Evolutionary conservation across 2,329 filamentous ascomycete species (phyloP).

Genomic region (Celoporthe dispersa): DNA sequence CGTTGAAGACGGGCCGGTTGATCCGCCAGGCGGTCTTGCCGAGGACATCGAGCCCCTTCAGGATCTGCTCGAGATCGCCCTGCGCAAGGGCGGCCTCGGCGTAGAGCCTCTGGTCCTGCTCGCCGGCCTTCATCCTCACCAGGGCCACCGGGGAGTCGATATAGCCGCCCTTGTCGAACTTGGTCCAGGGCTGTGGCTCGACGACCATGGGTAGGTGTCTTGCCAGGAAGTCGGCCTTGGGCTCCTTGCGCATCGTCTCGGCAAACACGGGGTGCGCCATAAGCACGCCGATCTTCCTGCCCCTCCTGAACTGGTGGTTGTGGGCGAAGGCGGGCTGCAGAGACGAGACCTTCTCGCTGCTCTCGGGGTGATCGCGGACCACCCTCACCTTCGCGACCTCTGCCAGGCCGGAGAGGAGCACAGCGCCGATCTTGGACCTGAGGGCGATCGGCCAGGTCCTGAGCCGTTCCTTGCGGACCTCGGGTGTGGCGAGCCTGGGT

Average conservation of each 20-base stretch:
- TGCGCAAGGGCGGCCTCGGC: conserved; percentile 76
- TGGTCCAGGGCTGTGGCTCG: conserved; percentile 78
- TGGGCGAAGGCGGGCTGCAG: conserved; percentile 83
- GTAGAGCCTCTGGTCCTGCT: conserved; percentile 78
- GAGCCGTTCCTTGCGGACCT: conserved; percentile 17
- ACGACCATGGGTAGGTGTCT: conserved; percentile 92
- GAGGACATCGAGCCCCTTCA: conserved; percentile 81
- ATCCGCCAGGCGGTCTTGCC: conserved; percentile 87
- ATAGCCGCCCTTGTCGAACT: conserved; percentile 78
- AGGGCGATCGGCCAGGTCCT: conserved; percentile 53
- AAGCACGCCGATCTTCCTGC: conserved; percentile 76
- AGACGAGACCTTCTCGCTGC: conserved; percentile 64
- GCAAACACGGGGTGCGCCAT: conserved; percentile 69
- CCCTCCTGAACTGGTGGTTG: conserved; percentile 66
- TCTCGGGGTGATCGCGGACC: conserved; percentile 69
- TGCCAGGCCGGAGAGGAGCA: conserved; percentile 54
- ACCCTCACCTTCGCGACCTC: conserved; percentile 69
- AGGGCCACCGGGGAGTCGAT: conserved; percentile 69
- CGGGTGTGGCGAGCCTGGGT: conserved; percentile 10
- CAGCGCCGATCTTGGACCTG: conserved; percentile 55
- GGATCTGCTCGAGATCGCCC: conserved; percentile 79
- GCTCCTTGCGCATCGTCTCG: conserved; percentile 73
- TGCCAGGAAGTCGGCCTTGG: conserved; percentile 73
- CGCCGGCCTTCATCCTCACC: conserved; percentile 73
- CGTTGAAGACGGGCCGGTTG: conserved; percentile 77